Evolutionary conservation across 345 rosid genomes (phyloP).

Genomic region (Mercurialis annua): DNA sequence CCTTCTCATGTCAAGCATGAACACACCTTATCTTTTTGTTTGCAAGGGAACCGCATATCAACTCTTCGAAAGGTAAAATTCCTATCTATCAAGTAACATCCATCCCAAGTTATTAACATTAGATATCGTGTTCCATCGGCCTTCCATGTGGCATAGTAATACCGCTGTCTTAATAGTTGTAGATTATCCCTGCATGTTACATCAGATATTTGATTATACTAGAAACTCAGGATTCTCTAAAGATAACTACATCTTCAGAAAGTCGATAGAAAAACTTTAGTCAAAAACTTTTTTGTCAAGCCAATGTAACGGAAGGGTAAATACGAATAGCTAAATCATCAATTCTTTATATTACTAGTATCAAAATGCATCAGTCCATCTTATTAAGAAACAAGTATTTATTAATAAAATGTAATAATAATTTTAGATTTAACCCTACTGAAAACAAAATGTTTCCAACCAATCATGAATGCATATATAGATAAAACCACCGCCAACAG

Average conservation of each 20-base stretch:
- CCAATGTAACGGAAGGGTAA: neutral
- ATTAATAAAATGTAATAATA: no score
- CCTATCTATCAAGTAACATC: slow-evolving; percentile 82
- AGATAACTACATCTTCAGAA: neutral
- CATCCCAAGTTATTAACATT: slow-evolving; percentile 87
- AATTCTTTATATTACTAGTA: neutral
- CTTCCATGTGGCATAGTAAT: slow-evolving; percentile 97
- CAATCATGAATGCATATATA: neutral
- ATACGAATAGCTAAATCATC: neutral
- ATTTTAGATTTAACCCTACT: neutral
- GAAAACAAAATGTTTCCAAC: neutral
- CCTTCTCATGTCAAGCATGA: neutral
- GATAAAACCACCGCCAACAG: neutral
- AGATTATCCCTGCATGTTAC: neutral
- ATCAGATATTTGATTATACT: neutral
- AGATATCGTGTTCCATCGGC: slow-evolving; percentile 96
- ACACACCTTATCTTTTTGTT: slow-evolving; percentile 55
- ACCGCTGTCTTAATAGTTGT: slow-evolving; percentile 43
- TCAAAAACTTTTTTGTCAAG: neutral
- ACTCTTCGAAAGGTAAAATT: slow-evolving; percentile 80
- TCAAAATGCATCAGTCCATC: neutral
- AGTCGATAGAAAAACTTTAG: neutral
- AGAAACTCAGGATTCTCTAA: neutral
- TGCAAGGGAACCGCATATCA: slow-evolving; percentile 89
- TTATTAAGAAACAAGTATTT: neutral